Evolutionary conservation across 2,329 filamentous ascomycete species (phyloP), one percentile per base, ranked within the genome.

Genomic region (Penicillium sclerotiorum): DNA sequence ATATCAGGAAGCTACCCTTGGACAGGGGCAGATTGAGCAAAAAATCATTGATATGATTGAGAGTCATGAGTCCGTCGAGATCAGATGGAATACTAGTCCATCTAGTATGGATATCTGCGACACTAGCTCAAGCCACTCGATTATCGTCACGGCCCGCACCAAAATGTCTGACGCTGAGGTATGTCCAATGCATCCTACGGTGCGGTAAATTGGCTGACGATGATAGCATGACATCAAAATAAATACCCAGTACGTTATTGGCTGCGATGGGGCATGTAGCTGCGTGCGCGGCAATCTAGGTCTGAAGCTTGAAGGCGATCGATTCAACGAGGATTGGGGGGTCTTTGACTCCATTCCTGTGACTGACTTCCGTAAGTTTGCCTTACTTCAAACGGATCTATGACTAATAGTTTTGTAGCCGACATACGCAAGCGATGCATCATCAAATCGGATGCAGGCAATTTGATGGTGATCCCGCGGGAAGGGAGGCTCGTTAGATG

Each of bases 361-460:
- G 1, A 49, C 56, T 7, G 25, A 52, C 25, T 57, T 55, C 11
- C 49, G 50, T 53, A 13, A 17, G 33, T 33, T 8, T 28, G 11
- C 18, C 17, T n/a, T 23, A 18, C 17, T n/a, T n/a, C n/a, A n/a
- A n/a, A n/a, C n/a, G 6, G 17, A 7, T 35, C 32, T 18, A 7
- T n/a, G 6, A 35, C 12, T 35, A 7, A n/a, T 18, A 18, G 12
- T 4, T 18, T 33, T 44, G 8, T 22, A 60, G 58, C 56, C 12
- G 52, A 57, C 38, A 57, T 60, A 21, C 54, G 56, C 8, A 50
- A 48, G 13, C 47, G 54, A 13, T 57, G 52, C n/a, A 44, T 47
- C 1, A 53, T 59, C 5, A 45, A 51, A 12, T 55, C 51, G 5
- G 23, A 44, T 9, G 15, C 47, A 6, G 56, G 58, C 1, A 53